Base-by-base conservation (phyloP, 2,329 filamentous ascomycete species). In the Rutstroemia sp. region DNA sequence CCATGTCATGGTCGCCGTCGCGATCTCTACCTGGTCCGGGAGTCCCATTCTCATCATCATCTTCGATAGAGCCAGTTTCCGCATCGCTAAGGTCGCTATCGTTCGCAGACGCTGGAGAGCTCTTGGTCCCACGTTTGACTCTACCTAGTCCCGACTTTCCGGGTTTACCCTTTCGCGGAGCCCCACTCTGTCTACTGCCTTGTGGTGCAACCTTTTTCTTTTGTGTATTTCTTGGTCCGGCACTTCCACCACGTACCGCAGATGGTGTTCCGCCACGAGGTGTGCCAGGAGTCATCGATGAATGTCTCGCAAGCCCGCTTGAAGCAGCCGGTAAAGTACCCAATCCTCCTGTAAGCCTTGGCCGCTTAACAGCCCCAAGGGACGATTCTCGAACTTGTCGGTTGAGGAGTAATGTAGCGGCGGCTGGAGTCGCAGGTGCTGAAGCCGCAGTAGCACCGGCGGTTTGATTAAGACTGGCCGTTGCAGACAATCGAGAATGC, bases 31-130 rank as follows among this genome's bases (percentile, higher is more conserved):
- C 47, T 39, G 77, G 73, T n/a, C 61, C 58, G 14, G 66, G 62
- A 7, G 65, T 60, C 14, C 52, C 58, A 17, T 54, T 60, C 41
- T 73, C 66, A 49, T 81, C 75, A 53, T 78, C 76, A 48, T 83
- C 76, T 50, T 79, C 73, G 51, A 75, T 75, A 64, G 80, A 78
- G 52, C 73, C 73, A 48, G 80, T 79, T 46, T 81, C 81, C 7
- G 81, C 82, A 52, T 86, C 83, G 0, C 82, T 86, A 42, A 86
- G 74, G 65, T 86, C 83, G 63, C 81, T 84, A 58, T 86, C 83
- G 51, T 78, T 81, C 5, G 79, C 81, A 4, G 82, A 83, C 4
- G 80, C 81, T 2, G 83, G 81, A 2, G 82, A 86, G 60, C 81
- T 82, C 67, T 83, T 80, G 47, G 45, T 59, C 72, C 79, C 61